A percentile compares a stretch with the other conserved stretches of the same genome.
phyloP scores from a whole-genome alignment of 768 basidiomycete species.

The Termitomyces titanicus region DNA sequence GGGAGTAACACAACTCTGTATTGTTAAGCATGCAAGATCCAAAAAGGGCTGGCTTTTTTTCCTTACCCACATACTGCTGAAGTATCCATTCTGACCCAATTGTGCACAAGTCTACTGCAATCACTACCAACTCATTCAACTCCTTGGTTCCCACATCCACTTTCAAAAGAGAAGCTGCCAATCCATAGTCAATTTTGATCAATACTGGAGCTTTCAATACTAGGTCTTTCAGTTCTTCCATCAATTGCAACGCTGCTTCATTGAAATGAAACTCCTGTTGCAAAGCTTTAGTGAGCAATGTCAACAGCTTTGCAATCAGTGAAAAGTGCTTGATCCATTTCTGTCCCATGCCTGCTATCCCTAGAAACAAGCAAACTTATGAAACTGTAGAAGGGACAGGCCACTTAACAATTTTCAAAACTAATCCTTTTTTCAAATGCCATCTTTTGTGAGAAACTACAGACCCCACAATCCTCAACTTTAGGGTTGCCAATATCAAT shows the following conservation, averaged over 20 bases:
- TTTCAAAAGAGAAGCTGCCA: neutral
- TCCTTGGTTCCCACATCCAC: conserved; percentile 5
- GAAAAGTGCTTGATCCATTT: conserved; percentile 24
- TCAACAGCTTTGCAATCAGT: conserved; percentile 22
- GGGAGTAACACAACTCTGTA: conserved; percentile 27
- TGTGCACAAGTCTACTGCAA: conserved; percentile 30
- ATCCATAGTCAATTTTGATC: conserved; percentile 27
- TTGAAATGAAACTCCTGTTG: conserved; percentile 23
- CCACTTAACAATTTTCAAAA: conserved; percentile 26
- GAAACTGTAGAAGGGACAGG: conserved; percentile 7
- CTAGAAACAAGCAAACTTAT: conserved; percentile 25
- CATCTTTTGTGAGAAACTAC: too few species aligned
- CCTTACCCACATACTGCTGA: conserved; percentile 22
- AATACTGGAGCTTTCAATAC: conserved; percentile 24
- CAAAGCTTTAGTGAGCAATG: conserved; percentile 4
- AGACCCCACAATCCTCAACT: too few species aligned
- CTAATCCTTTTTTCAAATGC: conserved; percentile 17
- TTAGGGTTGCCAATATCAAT: too few species aligned
- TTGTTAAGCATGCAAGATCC: conserved; percentile 32
- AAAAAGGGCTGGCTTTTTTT: conserved; percentile 22
- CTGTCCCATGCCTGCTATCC: conserved; percentile 16
- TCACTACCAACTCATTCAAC: conserved; percentile 22
- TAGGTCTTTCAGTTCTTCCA: conserved; percentile 20
- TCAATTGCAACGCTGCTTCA: conserved; percentile 17
- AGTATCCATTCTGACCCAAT: conserved; percentile 32